Conservation (phyloP, 352 stramenopile genomes). For the Thraustotheca clavata region DNA sequence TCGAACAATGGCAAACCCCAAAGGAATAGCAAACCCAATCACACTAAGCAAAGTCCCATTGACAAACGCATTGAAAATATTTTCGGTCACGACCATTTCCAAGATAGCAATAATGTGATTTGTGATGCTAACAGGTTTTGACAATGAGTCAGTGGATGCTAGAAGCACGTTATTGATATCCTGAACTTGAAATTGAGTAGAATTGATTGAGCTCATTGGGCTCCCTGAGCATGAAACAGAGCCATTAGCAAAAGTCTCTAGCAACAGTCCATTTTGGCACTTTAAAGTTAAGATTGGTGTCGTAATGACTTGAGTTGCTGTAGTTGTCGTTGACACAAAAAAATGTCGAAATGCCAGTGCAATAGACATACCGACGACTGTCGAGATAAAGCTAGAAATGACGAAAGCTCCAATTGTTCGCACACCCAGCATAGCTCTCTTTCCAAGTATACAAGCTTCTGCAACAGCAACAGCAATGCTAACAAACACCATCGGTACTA, state of each 20-base stretch:
- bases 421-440: constrained; percentile 33
- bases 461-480: constrained; percentile 29
- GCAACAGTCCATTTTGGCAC: constrained; percentile 1
- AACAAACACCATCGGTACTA: constrained; percentile 37
- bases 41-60: constrained; percentile 28
- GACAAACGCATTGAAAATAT: constrained; percentile 30
- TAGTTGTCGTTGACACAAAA: background rate
- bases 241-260: background rate
- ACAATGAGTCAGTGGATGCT: background rate
- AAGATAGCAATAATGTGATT: background rate
- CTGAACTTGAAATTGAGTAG: background rate
- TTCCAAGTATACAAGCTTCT: constrained; percentile 40
- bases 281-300: background rate
- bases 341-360: constrained; percentile 41
- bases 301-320: background rate
- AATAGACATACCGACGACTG: constrained; percentile 37
- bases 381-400: background rate
- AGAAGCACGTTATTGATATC: background rate
- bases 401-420: background rate
- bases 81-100: constrained; percentile 9
- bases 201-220: background rate
- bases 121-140: background rate
- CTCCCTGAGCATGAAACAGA: background rate
- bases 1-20: constrained; percentile 26
- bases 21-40: constrained; percentile 32